A percentile compares a stretch with the other conserved stretches of the same genome.
phyloP scores from a whole-genome alignment of 192 early-diverging fungal species.

The Haplosporangium gracile region DNA sequence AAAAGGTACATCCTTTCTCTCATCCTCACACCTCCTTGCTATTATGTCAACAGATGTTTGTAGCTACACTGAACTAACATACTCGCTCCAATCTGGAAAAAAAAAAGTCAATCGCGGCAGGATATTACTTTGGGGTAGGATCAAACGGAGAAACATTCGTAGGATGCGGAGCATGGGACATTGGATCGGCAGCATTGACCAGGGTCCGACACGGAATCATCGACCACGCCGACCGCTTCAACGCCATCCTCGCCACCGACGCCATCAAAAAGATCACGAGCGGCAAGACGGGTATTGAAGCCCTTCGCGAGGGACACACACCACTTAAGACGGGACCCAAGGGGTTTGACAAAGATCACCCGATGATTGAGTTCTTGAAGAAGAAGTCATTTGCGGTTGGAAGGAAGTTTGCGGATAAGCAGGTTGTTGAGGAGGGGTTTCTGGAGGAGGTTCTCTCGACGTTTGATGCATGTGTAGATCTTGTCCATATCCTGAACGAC shows the following conservation, averaged over 20 bases:
- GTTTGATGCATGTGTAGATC: slow-evolving; percentile 62
- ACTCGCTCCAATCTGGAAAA: not conserved
- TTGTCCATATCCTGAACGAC: slow-evolving; percentile 68
- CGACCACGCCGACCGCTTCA: slow-evolving; percentile 53
- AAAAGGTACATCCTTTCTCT: slow-evolving; percentile 33
- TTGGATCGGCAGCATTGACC: slow-evolving; percentile 36
- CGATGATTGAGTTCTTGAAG: slow-evolving; percentile 66
- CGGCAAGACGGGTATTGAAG: slow-evolving; percentile 50
- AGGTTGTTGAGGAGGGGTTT: slow-evolving; percentile 67
- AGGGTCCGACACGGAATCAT: slow-evolving; percentile 60
- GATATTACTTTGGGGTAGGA: slow-evolving; percentile 64
- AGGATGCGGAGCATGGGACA: slow-evolving; percentile 65
- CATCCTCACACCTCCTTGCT: not conserved
- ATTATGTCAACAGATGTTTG: not conserved
- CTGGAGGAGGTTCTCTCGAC: slow-evolving; percentile 61
- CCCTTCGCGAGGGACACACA: slow-evolving; percentile 40
- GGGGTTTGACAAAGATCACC: slow-evolving; percentile 66
- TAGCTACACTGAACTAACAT: not conserved
- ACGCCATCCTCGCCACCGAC: slow-evolving; percentile 55
- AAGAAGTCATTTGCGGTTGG: slow-evolving; percentile 66
- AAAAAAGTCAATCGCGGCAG: slow-evolving; percentile 53
- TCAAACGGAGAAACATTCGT: slow-evolving; percentile 57
- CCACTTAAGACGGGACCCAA: slow-evolving; percentile 70
- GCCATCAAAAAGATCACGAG: slow-evolving; percentile 56
- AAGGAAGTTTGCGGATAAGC: slow-evolving; percentile 60